Evolutionary conservation across 2,329 filamentous ascomycete genomes (phyloP), one percentile per base, ranked within the genome.

Genomic region (Neopestalotiopsis sp.): DNA sequence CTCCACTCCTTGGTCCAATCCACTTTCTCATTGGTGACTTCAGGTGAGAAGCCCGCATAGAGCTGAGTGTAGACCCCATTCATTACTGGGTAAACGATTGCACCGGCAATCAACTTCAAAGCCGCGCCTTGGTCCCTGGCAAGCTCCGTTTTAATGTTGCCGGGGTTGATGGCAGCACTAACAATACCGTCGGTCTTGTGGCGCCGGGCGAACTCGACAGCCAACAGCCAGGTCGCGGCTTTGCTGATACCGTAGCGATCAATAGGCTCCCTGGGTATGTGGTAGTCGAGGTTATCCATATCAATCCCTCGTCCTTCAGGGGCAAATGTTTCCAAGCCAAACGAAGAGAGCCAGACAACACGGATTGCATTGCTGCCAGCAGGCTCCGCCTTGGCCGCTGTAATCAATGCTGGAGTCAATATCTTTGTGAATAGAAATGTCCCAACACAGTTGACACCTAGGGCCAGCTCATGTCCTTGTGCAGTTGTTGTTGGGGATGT

Each of bases 401-500:
- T 49, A 34, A 67, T 58, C 6, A 77, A 69, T 1, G 67, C 28
- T 1, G 74, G 75, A 13, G 74, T 75, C 38, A 76, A 69, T 10
- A 76, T 72, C 65, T 74, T 69, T 0, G 74, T 75, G 58, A 77
- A 67, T 17, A 88, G 80, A 77, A 89, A 89, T 71, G 88, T 84
- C 9, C 78, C 81, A 1, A 90, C 76, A 72, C 89, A 83, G 73
- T 89, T 88, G 6, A 81, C 84, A 42, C 81, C 86, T 69, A 89
- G 84, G 68, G 89, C 86, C 0, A 74, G 74, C 71, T 89, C 86
- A 71, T 81, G 82, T 30, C 84, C 85, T 71, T 86, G 84, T 4
- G 69, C 70, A 0, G 83, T 85, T 64, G 66, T 66, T 17, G 56
- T 71, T 71, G 66, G 71, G 49, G 65, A 78, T 14, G 68, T 66